Percentiles rank a stretch among this genome's conserved stretches.
phyloP scores from a whole-genome alignment of 495 filamentous ascomycete genomes.

The Daldinia loculata region DNA sequence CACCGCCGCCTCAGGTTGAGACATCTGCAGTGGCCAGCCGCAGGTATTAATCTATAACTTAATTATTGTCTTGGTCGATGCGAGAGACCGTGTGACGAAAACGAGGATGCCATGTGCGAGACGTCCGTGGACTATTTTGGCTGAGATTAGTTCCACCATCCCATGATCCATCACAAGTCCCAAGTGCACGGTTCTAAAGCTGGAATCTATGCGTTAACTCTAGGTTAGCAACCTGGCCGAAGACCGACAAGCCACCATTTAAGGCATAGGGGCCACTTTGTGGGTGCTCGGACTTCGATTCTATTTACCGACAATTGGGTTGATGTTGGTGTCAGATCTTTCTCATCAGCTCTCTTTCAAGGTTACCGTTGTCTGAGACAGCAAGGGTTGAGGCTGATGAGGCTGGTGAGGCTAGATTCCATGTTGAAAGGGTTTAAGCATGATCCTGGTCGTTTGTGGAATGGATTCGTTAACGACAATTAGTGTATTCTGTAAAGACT shows the following conservation, averaged over 20 bases:
- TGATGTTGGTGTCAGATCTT: constrained; percentile 16
- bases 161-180: not conserved
- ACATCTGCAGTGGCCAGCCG: constrained; percentile 25
- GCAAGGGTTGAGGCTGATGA: constrained; percentile 28
- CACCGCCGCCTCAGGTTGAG: constrained; percentile 3
- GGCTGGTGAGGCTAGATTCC: constrained; percentile 19
- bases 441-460: not conserved
- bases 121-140: constrained; percentile 11
- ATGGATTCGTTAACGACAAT: not conserved
- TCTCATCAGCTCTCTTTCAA: constrained; percentile 15
- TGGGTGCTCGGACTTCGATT: constrained; percentile 22
- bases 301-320: constrained; percentile 1
- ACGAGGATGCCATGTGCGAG: constrained; percentile 40
- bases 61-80: constrained; percentile 29
- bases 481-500: not conserved
- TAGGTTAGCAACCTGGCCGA: constrained; percentile 2
- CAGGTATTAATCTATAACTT: constrained; percentile 24
- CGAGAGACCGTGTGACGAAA: constrained; percentile 29
- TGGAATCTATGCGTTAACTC: constrained; percentile 7
- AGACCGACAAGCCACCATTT: constrained; percentile 15
- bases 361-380: constrained; percentile 24
- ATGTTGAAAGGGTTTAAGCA: constrained; percentile 10
- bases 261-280: constrained; percentile 18
- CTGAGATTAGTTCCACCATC: constrained; percentile 11
- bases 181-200: constrained; percentile 18